phyloP scores from a whole-genome alignment of 805 yeast genomes.

The Pichia nakasei region DNA sequence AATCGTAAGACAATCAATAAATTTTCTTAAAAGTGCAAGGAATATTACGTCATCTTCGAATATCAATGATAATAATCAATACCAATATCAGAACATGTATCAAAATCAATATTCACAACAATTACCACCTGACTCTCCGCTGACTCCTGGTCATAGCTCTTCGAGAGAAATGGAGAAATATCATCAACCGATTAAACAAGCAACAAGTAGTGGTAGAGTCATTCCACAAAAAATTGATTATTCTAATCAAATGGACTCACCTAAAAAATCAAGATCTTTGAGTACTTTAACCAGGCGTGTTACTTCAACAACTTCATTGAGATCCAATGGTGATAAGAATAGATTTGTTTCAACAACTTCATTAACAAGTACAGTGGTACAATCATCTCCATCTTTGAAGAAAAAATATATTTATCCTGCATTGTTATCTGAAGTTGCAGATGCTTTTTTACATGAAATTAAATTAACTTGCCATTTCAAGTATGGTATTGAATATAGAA shows the following conservation, averaged over 20 bases:
- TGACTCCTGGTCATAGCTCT: conserved; percentile 6
- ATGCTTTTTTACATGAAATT: conserved; percentile 59
- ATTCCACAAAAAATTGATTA: conserved; percentile 39
- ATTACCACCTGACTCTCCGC: conserved; percentile 2
- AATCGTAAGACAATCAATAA: conserved; percentile 30
- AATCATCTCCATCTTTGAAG: conserved; percentile 31
- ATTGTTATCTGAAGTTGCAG: conserved; percentile 74
- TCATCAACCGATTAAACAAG: conserved; percentile 27
- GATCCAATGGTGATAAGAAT: conserved; percentile 25
- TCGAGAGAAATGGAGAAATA: conserved; percentile 25
- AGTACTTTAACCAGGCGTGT: conserved; percentile 35
- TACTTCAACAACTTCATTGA: conserved; percentile 25
- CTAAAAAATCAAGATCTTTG: conserved; percentile 39
- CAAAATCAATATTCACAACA: neutral
- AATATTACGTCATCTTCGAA: conserved; percentile 15
- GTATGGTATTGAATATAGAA: conserved; percentile 86
- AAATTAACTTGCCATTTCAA: conserved; percentile 72
- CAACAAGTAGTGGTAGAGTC: conserved; percentile 35
- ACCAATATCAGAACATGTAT: neutral
- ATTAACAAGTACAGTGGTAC: conserved; percentile 33
- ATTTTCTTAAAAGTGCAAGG: conserved; percentile 25
- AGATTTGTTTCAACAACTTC: conserved; percentile 19
- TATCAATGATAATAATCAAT: too few relatives aligned
- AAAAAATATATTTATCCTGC: conserved; percentile 71
- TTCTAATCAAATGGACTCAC: conserved; percentile 15